Base-by-base conservation (phyloP, 768 basidiomycete genomes). In the Podaxis sp. region DNA sequence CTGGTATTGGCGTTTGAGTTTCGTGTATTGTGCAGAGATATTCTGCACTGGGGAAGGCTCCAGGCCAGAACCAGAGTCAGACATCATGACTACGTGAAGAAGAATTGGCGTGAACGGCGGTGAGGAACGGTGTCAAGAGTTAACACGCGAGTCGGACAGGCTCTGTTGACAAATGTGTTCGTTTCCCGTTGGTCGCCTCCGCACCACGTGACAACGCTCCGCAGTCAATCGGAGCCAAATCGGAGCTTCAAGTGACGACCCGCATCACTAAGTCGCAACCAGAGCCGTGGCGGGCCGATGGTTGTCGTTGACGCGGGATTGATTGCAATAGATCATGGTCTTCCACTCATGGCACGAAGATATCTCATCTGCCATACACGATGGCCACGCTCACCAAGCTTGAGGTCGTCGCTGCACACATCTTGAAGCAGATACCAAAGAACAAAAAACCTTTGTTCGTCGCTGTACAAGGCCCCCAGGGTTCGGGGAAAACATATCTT, bases 391-490 rank as follows among this genome's bases (percentile, higher is more conserved):
- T 66, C 67, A 70, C 80, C 24, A 73, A 79, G 11, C 75, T 83
- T 30, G 66, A 74, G 22, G 72, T 71, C 54, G 71, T 77, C 53
- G 66, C 69, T 17, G 63, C 68, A 19, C 74, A 76, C 65, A 70
- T 75, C 58, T 69, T 72, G 49, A 65, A 65, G 51, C 73, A 77
- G 64, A 66, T 76, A 15, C 65, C 63, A 30, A 53, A 56, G 30
- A 15, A 56, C 26, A 53, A 63, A 1, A 70, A 67, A 24, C 95
- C 96, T 2, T 77, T 97, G 15, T 90, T 97, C 64, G 86, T 96
- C 12, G 95, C 88, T 2, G 70, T 97, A 15, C 96, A 97, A 76
- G 96, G 96, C 0, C 95, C 96, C 0, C 96, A 98, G 74, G 96
- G 96, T 11, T 92, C 90, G 57, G 95, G 96, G 38, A 99, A 99